These are phyloP conservation scores for Tephrocybe sp. DNA, from an alignment of 768 basidiomycete species.

Conservation along the genomic window DNA sequence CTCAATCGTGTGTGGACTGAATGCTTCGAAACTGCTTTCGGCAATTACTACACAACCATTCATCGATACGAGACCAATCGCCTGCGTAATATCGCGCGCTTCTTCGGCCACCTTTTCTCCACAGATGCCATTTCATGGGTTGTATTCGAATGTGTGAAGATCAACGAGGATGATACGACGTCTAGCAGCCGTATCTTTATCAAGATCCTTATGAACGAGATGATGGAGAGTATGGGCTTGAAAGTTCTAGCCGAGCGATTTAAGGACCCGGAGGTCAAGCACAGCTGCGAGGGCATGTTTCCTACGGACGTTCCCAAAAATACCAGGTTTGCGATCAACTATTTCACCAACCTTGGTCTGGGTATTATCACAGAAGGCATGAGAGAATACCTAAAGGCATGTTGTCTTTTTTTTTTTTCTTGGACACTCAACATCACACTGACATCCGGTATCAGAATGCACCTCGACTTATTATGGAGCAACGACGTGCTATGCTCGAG, in stretches of 20 bases:
- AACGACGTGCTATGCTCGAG: slow-evolving; percentile 84
- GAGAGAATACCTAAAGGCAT: slow-evolving; percentile 91
- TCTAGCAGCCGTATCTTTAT: slow-evolving; percentile 95
- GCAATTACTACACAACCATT: slow-evolving; percentile 90
- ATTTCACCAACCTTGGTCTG: slow-evolving; percentile 93
- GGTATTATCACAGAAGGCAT: slow-evolving; percentile 93
- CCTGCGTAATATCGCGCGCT: slow-evolving; percentile 92
- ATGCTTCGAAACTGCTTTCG: slow-evolving; percentile 82
- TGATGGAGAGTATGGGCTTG: slow-evolving; percentile 92
- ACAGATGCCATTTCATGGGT: slow-evolving; percentile 91
- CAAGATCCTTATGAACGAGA: slow-evolving; percentile 94
- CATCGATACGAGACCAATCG: slow-evolving; percentile 99
- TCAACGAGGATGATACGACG: slow-evolving; percentile 98
- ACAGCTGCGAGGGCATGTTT: slow-evolving; percentile 82
- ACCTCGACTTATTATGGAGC: slow-evolving; percentile 90
- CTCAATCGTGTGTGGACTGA: slow-evolving; percentile 95
- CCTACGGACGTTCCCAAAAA: slow-evolving; percentile 96
- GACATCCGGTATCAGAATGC: slow-evolving; percentile 64
- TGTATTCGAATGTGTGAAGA: slow-evolving; percentile 77
- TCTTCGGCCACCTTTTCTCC: slow-evolving; percentile 91
- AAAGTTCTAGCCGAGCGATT: slow-evolving; percentile 86
- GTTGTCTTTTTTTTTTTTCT: slow-evolving; percentile 20
- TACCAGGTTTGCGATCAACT: slow-evolving; percentile 95
- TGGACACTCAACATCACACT: slow-evolving; percentile 2
- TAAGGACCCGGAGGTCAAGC: slow-evolving; percentile 78